These are phyloP conservation scores for Oxyria digyna DNA, from an alignment of 148 eudicot species.

Conservation along the genomic window DNA sequence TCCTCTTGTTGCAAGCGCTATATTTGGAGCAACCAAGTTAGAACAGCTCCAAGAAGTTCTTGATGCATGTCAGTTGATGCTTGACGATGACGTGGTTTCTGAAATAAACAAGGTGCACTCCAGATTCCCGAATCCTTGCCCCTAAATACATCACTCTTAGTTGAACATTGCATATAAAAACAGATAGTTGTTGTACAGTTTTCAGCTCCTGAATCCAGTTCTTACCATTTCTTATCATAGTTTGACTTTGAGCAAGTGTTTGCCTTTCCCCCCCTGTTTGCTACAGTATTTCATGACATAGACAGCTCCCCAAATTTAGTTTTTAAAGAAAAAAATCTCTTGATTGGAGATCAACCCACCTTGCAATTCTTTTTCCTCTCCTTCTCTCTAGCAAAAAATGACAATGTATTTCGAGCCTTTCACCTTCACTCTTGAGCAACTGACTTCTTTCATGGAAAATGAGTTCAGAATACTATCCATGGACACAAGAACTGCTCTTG, in stretches of 20 bases:
- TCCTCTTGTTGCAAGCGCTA: slow-evolving; percentile 71
- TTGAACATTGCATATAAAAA: background rate
- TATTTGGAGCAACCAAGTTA: slow-evolving; percentile 76
- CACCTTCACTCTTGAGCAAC: slow-evolving; percentile 3
- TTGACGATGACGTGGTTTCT: slow-evolving; percentile 35
- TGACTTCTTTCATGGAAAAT: background rate
- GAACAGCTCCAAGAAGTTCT: slow-evolving; percentile 71
- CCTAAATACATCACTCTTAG: slow-evolving; percentile 15
- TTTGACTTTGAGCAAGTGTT: no score
- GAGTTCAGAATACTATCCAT: background rate
- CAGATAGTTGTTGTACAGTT: background rate
- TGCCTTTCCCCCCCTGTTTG: no score
- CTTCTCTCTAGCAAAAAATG: background rate
- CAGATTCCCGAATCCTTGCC: slow-evolving; percentile 62
- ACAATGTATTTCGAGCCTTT: background rate
- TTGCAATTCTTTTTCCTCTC: no score
- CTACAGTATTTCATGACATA: no score
- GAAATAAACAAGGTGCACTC: slow-evolving; percentile 64
- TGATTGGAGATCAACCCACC: no score
- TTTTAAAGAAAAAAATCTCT: no score
- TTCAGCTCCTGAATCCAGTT: background rate
- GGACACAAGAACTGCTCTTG: background rate
- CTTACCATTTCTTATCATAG: no score
- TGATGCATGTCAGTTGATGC: slow-evolving; percentile 40
- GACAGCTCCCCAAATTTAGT: no score